Evolutionary conservation across 2,329 filamentous ascomycete species (phyloP).

Genomic region (Neurospora sp.): DNA sequence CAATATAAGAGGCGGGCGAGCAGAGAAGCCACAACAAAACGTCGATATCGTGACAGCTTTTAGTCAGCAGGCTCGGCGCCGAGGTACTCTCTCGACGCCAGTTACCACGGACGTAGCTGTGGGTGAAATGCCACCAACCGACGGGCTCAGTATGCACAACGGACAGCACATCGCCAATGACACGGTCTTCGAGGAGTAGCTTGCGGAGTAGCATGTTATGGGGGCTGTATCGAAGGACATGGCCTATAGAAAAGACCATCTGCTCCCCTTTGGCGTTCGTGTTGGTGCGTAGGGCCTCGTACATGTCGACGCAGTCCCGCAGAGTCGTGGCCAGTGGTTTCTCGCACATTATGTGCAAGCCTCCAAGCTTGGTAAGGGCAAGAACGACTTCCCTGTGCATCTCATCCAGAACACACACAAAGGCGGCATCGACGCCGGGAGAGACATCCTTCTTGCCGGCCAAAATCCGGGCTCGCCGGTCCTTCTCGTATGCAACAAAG

Average conservation of each 20-base stretch:
- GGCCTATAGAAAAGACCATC: conserved; percentile 77
- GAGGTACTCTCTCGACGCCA: conserved; percentile 68
- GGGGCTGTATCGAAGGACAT: conserved; percentile 86
- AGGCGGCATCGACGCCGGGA: conserved; percentile 50
- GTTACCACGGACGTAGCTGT: conserved; percentile 86
- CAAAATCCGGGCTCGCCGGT: conserved; percentile 44
- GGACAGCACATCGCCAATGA: conserved; percentile 76
- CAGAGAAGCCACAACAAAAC: conserved; percentile 85
- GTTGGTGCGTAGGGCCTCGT: conserved; percentile 39
- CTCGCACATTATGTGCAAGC: conserved; percentile 83
- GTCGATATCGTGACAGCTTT: conserved; percentile 95
- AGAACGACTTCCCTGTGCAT: conserved; percentile 75
- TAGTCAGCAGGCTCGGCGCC: conserved; percentile 80
- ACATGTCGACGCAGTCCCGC: conserved; percentile 68
- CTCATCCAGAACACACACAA: conserved; percentile 70
- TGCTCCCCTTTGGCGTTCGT: conserved; percentile 18
- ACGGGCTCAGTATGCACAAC: conserved; percentile 90
- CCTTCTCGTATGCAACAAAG: conserved; percentile 62
- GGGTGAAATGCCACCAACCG: conserved; percentile 91
- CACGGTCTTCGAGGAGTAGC: conserved; percentile 61
- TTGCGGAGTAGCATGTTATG: conserved; percentile 80
- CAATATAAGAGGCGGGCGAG: conserved; percentile 46
- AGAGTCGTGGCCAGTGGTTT: conserved; percentile 82
- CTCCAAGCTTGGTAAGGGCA: conserved; percentile 55
- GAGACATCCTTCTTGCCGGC: conserved; percentile 36